Evolutionary conservation across 805 yeast species (phyloP), one percentile per base, ranked within the genome.

Genomic region (Ogataea ramenticola): DNA sequence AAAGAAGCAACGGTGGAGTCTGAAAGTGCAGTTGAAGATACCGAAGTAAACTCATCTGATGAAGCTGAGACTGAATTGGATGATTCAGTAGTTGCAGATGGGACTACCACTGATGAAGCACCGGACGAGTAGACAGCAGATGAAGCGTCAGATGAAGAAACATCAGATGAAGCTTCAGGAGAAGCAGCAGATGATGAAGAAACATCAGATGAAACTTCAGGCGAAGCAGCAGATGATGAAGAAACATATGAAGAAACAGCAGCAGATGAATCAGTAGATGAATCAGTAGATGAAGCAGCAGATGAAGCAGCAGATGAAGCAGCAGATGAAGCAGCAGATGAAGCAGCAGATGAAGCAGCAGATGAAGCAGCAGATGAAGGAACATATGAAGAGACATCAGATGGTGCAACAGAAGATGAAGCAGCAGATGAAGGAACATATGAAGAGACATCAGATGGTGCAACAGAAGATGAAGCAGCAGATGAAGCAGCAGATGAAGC

Each of bases 141-240:
- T n/a, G n/a, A 19, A n/a, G 8, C 27, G n/a, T 8, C 3, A 36
- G 39, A 15, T 24, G 39, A 24, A 14, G 20, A 12, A 36, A 8
- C 39, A 36, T 8, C 27, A 36, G 39, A 22, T 22, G 39, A 36
- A 22, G 37, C 19, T 7, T 30, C 27, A n/a, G n/a, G n/a, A n/a
- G n/a, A n/a, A n/a, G n/a, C 6, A n/a, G 8, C 27, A 9, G 48
- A 42, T 24, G 62, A 43, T 24, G 59, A 39, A 35, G 56, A 40
- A 36, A 11, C 39, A 36, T 8, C 20, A 36, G 39, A 22, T 22
- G 39, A 36, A 22, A 26, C 19, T 7, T 30, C 27, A n/a, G n/a
- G n/a, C n/a, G 39, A 36, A 22, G 37, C 19, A 15, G 8, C 27
- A n/a, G n/a, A n/a, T n/a, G 49, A 31, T 10, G 27, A 24, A 35